A percentile compares a stretch with the other conserved stretches of the same genome.
Evolutionary conservation across 352 stramenopile species (phyloP).

Genomic region (Pythium folliculosum): DNA sequence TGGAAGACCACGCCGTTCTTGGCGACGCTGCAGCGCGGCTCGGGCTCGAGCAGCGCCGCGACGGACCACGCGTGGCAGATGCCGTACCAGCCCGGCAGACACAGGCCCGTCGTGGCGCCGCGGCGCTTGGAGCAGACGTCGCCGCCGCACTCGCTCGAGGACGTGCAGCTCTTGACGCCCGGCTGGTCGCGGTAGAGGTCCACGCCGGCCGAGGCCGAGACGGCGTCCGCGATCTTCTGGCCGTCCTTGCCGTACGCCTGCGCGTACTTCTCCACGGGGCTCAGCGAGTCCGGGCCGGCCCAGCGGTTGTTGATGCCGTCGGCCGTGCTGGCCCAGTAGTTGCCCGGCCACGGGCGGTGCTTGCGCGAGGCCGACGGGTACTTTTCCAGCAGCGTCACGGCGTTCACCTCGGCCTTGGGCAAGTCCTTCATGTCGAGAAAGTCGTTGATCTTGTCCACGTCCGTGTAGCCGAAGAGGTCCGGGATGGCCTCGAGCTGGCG

Average conservation of each 20-base stretch:
- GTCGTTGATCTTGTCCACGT: slow-evolving; percentile 23
- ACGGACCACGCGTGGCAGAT: slow-evolving; percentile 28
- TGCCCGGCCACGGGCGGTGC: slow-evolving; percentile 45
- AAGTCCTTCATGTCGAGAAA: slow-evolving; percentile 4
- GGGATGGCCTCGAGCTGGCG: slow-evolving; percentile 20
- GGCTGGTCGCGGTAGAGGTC: slow-evolving; percentile 7
- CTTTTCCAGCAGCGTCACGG: slow-evolving; percentile 4
- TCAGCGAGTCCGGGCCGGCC: slow-evolving; percentile 22
- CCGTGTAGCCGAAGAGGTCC: slow-evolving; percentile 11
- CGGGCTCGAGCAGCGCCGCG: slow-evolving; percentile 24
- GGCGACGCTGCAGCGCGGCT: slow-evolving; percentile 25
- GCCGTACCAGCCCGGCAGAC: slow-evolving; percentile 24
- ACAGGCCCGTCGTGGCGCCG: slow-evolving; percentile 6
- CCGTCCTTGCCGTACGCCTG: slow-evolving; percentile 28
- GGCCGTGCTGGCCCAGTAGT: slow-evolving; percentile 67
- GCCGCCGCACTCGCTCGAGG: slow-evolving; percentile 18
- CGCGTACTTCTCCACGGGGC: slow-evolving; percentile 35
- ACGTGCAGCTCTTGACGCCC: slow-evolving; percentile 7
- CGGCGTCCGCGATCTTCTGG: slow-evolving; percentile 25
- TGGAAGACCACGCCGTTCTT: slow-evolving; percentile 31
- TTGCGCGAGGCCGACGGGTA: slow-evolving; percentile 1
- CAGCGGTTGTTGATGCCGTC: slow-evolving; percentile 71
- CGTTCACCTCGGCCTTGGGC: background rate
- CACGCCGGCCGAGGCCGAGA: slow-evolving; percentile 29
- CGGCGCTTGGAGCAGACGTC: slow-evolving; percentile 19